These are phyloP conservation scores for Cylindrotheca fusiformis DNA, from an alignment of 108 stramenopile species.

Conservation along the genomic window DNA sequence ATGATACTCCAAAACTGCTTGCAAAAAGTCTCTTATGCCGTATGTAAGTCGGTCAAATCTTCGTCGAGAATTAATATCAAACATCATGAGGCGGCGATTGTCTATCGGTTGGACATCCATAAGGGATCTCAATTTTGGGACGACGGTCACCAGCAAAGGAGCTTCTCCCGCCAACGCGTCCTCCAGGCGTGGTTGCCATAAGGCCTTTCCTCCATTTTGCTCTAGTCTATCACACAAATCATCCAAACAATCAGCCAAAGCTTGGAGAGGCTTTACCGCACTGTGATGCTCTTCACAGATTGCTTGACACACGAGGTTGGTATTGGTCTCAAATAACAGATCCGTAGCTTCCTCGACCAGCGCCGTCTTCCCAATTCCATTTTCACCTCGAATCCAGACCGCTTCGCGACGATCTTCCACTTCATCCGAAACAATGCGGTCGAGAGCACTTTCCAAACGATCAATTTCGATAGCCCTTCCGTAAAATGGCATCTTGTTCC, in stretches of 20 bases:
- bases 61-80: constrained; percentile 22
- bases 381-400: constrained; percentile 10
- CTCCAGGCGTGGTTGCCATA: constrained; percentile 19
- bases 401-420: constrained; percentile 27
- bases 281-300: constrained; percentile 5
- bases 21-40: constrained; percentile 24
- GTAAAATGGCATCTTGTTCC: constrained; percentile 12
- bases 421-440: constrained; percentile 11
- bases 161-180: constrained; percentile 30
- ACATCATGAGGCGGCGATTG: background rate
- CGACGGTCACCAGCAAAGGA: constrained; percentile 12
- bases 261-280: constrained; percentile 9
- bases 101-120: constrained; percentile 6
- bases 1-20: constrained; percentile 19
- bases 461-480: constrained; percentile 10
- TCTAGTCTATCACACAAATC: constrained; percentile 9
- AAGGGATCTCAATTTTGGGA: background rate
- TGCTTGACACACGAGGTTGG: constrained; percentile 1
- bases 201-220: background rate
- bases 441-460: constrained; percentile 9
- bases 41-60: constrained; percentile 14
- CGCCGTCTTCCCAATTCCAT: constrained; percentile 23
- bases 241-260: constrained; percentile 14
- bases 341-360: constrained; percentile 12
- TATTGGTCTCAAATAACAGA: background rate